Conservation (phyloP, 495 filamentous ascomycete genomes). For the Penicillium cataractarum region DNA sequence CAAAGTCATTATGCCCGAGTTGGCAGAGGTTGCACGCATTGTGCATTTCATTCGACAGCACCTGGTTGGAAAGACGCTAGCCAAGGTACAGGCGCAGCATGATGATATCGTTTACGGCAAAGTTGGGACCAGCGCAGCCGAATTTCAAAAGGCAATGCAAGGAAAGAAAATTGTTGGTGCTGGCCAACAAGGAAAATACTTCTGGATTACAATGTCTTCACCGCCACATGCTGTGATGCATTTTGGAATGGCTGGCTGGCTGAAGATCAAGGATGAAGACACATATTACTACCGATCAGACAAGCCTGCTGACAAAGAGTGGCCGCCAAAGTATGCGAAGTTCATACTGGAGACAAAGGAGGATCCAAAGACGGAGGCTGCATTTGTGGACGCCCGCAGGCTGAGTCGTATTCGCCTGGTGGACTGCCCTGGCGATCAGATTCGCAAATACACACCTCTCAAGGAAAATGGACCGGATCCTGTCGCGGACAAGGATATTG, state of each 20-base stretch:
- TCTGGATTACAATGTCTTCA: conserved; percentile 77
- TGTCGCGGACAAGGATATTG: conserved; percentile 73
- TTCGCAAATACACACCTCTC: conserved; percentile 76
- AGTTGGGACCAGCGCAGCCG: conserved; percentile 72
- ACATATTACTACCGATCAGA: conserved; percentile 76
- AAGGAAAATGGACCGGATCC: conserved; percentile 94
- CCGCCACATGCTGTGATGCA: conserved; percentile 91
- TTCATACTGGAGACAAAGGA: conserved; percentile 71
- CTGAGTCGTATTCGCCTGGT: conserved; percentile 80
- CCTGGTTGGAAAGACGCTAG: conserved; percentile 80
- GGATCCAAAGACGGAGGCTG: conserved; percentile 66
- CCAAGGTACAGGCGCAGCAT: conserved; percentile 68
- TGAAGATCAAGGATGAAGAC: conserved; percentile 77
- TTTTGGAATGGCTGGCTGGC: conserved; percentile 88
- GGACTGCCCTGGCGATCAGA: conserved; percentile 73
- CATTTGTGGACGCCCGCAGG: conserved; percentile 81
- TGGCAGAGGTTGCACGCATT: conserved; percentile 84
- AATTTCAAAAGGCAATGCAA: conserved; percentile 70
- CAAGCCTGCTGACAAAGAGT: conserved; percentile 62
- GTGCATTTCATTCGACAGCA: conserved; percentile 81
- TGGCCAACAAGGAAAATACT: conserved; percentile 92
- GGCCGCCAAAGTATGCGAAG: conserved; percentile 92
- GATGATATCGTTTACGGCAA: conserved; percentile 87
- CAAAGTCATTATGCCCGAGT: conserved; percentile 68
- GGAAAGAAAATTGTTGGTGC: conserved; percentile 78